Evolutionary conservation across 495 filamentous ascomycete genomes (phyloP).

Genomic region (Neurospora hispaniola): DNA sequence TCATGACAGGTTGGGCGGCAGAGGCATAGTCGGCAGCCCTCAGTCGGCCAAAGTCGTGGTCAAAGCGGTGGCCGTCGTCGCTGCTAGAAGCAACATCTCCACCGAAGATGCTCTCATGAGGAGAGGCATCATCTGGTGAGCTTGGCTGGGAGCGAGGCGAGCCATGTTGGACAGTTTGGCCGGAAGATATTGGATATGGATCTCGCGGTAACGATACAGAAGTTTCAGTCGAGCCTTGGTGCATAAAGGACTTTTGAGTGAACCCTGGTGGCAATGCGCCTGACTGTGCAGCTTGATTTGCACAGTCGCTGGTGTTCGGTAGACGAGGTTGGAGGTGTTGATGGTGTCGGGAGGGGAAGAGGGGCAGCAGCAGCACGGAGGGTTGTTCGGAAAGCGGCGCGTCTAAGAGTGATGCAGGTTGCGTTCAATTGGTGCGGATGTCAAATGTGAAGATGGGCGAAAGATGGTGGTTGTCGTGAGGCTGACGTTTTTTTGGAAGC

Average conservation of each 20-base stretch:
- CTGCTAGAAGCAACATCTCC: constrained; percentile 7
- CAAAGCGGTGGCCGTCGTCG: constrained; percentile 24
- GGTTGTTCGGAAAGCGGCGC: not conserved
- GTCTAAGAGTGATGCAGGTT: not conserved
- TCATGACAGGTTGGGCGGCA: not conserved
- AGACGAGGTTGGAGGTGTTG: not conserved
- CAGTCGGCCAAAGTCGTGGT: constrained; percentile 31
- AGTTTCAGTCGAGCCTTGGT: constrained; percentile 61
- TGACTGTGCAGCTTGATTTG: constrained; percentile 54
- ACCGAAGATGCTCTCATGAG: constrained; percentile 16
- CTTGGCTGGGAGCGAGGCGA: constrained; percentile 40
- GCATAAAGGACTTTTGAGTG: constrained; percentile 65
- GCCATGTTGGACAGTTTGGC: constrained; percentile 64
- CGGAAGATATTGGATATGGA: not conserved
- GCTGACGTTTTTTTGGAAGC: constrained; percentile 9
- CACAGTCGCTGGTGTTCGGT: constrained; percentile 21
- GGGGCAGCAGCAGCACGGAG: not conserved
- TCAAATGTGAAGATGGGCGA: not conserved
- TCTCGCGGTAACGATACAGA: constrained; percentile 18
- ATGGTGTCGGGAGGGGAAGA: not conserved
- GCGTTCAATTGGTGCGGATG: not conserved
- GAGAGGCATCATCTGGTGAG: constrained; percentile 21
- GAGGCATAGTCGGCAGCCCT: constrained; percentile 19
- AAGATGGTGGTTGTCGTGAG: not conserved
- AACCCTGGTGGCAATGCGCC: constrained; percentile 23